Conservation (phyloP, 2,329 filamentous ascomycete species). For the Podosphaera fusca region DNA sequence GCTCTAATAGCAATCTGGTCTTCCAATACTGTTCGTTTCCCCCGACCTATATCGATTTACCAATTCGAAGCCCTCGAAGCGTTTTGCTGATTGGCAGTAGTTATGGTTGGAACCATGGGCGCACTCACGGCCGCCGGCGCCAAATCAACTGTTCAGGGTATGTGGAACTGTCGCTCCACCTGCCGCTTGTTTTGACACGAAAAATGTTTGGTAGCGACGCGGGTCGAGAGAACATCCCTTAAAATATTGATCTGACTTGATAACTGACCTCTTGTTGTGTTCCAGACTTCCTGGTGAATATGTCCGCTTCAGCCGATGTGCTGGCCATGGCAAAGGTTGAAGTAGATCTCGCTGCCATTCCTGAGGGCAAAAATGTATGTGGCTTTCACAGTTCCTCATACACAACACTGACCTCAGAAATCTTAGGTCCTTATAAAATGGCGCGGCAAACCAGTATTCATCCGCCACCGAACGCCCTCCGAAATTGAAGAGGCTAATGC, state of each 20-base stretch:
- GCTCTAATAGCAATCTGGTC: constrained; percentile 53
- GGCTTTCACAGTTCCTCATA: constrained; percentile 1
- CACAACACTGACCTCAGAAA: constrained; percentile 3
- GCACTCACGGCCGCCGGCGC: constrained; percentile 78
- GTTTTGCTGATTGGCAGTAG: constrained; percentile 1
- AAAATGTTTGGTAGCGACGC: background rate
- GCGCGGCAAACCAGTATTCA: constrained; percentile 99
- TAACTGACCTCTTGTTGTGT: constrained; percentile 7
- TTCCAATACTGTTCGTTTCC: constrained; percentile 51
- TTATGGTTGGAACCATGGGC: constrained; percentile 94
- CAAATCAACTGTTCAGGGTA: constrained; percentile 96
- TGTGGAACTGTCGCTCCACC: constrained; percentile 17
- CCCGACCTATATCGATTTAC: background rate
- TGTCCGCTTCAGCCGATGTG: constrained; percentile 96
- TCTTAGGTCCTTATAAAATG: constrained; percentile 91
- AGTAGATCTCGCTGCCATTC: constrained; percentile 76
- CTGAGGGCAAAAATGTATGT: constrained; percentile 97
- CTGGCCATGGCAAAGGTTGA: constrained; percentile 99
- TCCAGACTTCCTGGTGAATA: constrained; percentile 96
- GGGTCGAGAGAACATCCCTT: constrained; percentile 1
- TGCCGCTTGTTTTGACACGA: background rate
- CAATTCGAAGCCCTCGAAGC: no score
- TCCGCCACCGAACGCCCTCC: constrained; percentile 82
- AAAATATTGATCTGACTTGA: constrained; percentile 5
- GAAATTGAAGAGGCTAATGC: constrained; percentile 93